These are phyloP conservation scores for Herpotrichia juniperi DNA, from an alignment of 2,329 filamentous ascomycete species.

Conservation along the genomic window DNA sequence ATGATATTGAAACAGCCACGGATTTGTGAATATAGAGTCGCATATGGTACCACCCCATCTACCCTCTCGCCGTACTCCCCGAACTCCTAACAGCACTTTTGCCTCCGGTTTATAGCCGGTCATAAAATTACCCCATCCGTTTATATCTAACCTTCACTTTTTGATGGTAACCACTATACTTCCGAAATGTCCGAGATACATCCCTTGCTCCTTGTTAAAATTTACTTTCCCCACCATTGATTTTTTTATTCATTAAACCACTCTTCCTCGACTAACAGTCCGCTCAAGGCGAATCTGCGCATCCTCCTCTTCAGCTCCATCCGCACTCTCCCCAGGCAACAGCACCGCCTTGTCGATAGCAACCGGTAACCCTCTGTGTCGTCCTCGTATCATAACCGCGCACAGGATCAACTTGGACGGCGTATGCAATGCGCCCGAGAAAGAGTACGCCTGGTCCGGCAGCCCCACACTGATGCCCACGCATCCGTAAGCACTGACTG, in stretches of 20 bases:
- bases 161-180: too few species aligned
- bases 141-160: too few species aligned
- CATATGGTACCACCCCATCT: too few species aligned
- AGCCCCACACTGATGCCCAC: conserved; percentile 56
- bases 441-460: conserved; percentile 52
- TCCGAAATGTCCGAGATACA: too few species aligned
- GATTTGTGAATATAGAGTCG: too few species aligned
- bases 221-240: too few species aligned
- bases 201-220: too few species aligned
- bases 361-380: conserved; percentile 62
- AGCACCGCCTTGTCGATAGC: conserved; percentile 57
- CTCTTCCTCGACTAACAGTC: conserved; percentile 17
- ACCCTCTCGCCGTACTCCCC: too few species aligned
- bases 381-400: conserved; percentile 61
- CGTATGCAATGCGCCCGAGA: conserved; percentile 55
- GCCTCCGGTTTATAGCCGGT: too few species aligned
- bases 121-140: too few species aligned
- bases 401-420: conserved; percentile 62
- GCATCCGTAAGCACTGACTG: conserved; percentile 44
- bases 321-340: conserved; percentile 43
- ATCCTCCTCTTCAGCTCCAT: conserved; percentile 45
- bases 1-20: too few species aligned
- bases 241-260: conserved; percentile 8
- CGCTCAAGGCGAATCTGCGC: conserved; percentile 29
- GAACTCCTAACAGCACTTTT: too few species aligned